A percentile compares a stretch with the other conserved stretches of the same genome.
Evolutionary conservation across 306 rosid genomes (phyloP).

Genomic region (Rubus parviflorus): DNA sequence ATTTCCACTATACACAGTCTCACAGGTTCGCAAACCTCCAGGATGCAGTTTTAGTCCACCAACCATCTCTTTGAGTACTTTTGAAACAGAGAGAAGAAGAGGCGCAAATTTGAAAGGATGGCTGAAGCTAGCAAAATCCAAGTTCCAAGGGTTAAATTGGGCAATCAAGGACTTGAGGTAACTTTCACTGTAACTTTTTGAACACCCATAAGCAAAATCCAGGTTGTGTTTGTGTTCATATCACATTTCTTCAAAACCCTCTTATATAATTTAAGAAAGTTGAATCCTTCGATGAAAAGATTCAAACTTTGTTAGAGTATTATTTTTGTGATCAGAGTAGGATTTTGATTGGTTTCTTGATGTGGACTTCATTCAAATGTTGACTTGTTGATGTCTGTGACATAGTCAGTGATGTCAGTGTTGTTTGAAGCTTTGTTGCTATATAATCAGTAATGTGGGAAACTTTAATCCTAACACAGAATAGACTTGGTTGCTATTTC

Average conservation of each 20-base stretch:
- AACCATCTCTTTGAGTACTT: too few species aligned
- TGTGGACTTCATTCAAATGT: neutral
- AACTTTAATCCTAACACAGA: neutral
- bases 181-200: neutral
- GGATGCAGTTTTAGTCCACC: neutral
- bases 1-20: too few species aligned
- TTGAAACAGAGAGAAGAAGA: neutral
- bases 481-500: neutral
- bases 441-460: neutral
- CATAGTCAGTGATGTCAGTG: neutral
- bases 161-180: constrained; percentile 4
- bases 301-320: neutral
- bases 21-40: neutral
- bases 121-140: constrained; percentile 2
- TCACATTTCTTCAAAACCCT: neutral
- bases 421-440: neutral
- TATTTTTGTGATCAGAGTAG: neutral
- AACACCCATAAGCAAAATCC: neutral
- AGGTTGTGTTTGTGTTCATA: too few species aligned
- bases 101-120: neutral
- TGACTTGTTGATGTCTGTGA: neutral
- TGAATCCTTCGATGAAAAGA: neutral
- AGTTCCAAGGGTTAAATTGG: constrained; percentile 6
- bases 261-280: neutral
- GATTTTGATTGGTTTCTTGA: too few species aligned